Base-by-base conservation (phyloP, 1,284 basidiomycete genomes). In the Moesziomyces antarcticus region DNA sequence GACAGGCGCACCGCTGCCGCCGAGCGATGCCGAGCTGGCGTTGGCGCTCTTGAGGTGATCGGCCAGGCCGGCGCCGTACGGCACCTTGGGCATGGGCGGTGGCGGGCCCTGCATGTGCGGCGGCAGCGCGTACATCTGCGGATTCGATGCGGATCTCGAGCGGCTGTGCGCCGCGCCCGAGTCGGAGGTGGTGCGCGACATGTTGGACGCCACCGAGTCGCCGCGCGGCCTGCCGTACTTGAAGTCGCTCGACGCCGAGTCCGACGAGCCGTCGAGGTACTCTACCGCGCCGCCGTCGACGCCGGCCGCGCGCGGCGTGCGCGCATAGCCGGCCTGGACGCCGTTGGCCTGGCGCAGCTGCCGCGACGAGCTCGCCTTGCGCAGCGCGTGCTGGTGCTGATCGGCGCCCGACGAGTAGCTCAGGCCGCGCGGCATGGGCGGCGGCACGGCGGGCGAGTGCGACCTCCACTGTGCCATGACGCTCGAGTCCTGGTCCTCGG, bases 391-490 rank as follows among this genome's bases (percentile, higher is more conserved):
- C 57, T 71, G 68, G 5, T 78, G 72, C 33, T 78, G 66, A 18
- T 77, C 74, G 7, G 65, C 46, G 13, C 74, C 67, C 5, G 55
- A 62, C 7, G 55, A 63, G 44, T 64, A 68, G 54, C 65, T 70
- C n/a, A 60, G 48, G 13, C 71, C 72, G 44, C 74, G 64, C 2
- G 71, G 78, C 47, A 80, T 55, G 33, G 69, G 65, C 13, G 77
- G 77, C 13, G 73, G 58, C 21, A 75, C 58, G 10, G 70, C 72
- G 5, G 79, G 79, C 30, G 78, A 80, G 45, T 78, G 58, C 21
- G 72, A 71, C n/a, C 78, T 41, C 79, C 79, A 81, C 52, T 81
- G 79, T 8, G 71, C 55, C 71, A 81, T 73, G n/a, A 75, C 57
- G 20, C 54, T 52, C 4, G 69, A 73, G 27, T 81, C 77, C 37